A percentile compares a stretch with the other conserved stretches of the same genome.
Evolutionary conservation across 108 stramenopile genomes (phyloP).

Genomic region (Skeletonema potamos): DNA sequence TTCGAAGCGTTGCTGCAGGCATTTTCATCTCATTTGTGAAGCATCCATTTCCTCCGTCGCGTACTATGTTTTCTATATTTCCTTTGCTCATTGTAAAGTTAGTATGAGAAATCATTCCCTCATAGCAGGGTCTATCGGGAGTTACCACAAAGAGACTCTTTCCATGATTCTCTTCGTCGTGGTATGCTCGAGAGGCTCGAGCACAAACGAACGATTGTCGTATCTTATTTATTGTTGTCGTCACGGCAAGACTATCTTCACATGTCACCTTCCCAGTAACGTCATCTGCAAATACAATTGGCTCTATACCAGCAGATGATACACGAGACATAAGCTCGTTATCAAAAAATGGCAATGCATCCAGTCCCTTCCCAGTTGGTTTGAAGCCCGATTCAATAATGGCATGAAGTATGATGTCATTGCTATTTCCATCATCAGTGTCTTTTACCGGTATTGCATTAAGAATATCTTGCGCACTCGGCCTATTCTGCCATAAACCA

Average conservation of each 20-base stretch:
- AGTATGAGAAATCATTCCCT: conserved; percentile 12
- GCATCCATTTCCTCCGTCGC: conserved; percentile 47
- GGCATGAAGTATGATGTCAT: conserved; percentile 32
- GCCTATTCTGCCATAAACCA: conserved; percentile 52
- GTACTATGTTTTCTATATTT: neutral
- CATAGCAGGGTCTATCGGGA: conserved; percentile 26
- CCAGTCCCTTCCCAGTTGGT: conserved; percentile 44
- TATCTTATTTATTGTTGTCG: conserved; percentile 1
- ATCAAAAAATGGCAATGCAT: conserved; percentile 42
- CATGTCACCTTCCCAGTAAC: conserved; percentile 12
- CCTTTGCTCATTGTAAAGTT: neutral
- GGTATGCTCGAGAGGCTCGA: too few relatives aligned
- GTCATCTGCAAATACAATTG: conserved; percentile 53
- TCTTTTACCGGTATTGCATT: neutral
- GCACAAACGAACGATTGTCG: neutral
- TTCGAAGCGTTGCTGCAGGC: conserved; percentile 43
- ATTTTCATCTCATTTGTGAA: conserved; percentile 10
- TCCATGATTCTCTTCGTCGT: neutral
- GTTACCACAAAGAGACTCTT: conserved; percentile 17
- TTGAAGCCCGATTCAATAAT: conserved; percentile 47
- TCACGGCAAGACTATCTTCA: conserved; percentile 17
- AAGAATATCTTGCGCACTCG: conserved; percentile 41
- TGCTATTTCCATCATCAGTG: neutral
- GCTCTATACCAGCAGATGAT: conserved; percentile 47
- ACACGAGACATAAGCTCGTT: conserved; percentile 27